Percentiles rank a stretch among this genome's conserved stretches.
phyloP scores from a whole-genome alignment of 2,329 filamentous ascomycete species.

The Sporothrix luriei region DNA sequence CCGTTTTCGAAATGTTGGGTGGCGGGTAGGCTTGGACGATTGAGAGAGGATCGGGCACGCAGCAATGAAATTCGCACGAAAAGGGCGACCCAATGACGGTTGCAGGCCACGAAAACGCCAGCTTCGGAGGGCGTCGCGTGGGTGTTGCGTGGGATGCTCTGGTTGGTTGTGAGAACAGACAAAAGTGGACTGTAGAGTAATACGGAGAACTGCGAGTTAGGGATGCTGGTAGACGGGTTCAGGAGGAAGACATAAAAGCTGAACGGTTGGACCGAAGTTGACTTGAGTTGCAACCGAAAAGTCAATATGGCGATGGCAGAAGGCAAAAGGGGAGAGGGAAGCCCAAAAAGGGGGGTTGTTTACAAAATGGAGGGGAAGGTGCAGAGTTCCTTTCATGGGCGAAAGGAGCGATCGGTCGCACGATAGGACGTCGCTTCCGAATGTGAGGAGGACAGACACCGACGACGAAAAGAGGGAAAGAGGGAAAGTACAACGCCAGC shows the following conservation, averaged over 20 bases:
- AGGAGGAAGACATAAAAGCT: conserved; percentile 16
- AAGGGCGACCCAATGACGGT: conserved; percentile 22
- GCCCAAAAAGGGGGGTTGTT: conserved; percentile 9
- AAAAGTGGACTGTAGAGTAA: not conserved
- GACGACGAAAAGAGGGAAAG: conserved; percentile 22
- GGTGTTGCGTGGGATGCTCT: conserved; percentile 24
- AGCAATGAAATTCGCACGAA: not conserved
- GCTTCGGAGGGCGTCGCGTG: conserved; percentile 16
- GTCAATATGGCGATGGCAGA: too few relatives aligned
- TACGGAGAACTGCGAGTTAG: not conserved
- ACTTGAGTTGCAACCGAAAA: not conserved
- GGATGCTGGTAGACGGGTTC: not conserved
- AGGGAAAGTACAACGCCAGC: not conserved
- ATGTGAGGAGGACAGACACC: not conserved
- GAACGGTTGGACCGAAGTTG: conserved; percentile 11
- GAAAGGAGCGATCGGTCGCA: conserved; percentile 20
- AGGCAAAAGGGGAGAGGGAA: not conserved
- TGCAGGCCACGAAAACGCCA: conserved; percentile 23
- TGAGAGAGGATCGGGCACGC: conserved; percentile 8
- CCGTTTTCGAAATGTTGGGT: conserved; percentile 3
- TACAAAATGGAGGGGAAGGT: not conserved
- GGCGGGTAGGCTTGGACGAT: not conserved
- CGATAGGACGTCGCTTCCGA: not conserved
- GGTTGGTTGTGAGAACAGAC: conserved; percentile 29
- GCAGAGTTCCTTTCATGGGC: not conserved